Percentiles rank a stretch among this genome's conserved stretches.
These are phyloP conservation scores for Mikania micrantha DNA, from an alignment of 129 eudicot genomes.

Conservation along the genomic window DNA sequence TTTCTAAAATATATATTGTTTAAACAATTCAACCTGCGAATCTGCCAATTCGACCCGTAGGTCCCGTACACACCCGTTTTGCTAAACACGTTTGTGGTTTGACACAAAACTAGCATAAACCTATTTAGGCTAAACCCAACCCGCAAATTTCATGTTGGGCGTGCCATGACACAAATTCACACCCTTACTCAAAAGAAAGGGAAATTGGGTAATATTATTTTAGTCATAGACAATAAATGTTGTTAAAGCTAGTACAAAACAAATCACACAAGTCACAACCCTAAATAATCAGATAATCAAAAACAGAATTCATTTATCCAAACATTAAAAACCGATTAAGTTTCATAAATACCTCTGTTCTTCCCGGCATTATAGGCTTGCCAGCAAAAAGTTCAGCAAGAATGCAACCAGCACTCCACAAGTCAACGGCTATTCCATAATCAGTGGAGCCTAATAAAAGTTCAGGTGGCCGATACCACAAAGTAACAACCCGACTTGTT, in stretches of 20 bases:
- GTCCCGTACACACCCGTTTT: not conserved
- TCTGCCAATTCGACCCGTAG: not conserved
- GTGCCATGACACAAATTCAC: not conserved
- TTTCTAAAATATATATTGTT: not conserved
- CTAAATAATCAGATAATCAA: not conserved
- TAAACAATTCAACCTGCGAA: not conserved
- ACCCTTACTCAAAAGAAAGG: not conserved
- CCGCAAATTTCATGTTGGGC: not conserved
- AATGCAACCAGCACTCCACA: conserved; percentile 80
- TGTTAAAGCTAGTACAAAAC: not conserved
- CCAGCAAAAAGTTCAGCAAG: conserved; percentile 68
- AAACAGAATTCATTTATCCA: not conserved
- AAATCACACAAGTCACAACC: not conserved
- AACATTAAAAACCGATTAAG: not conserved
- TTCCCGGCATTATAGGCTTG: conserved; percentile 72
- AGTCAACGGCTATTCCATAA: conserved; percentile 66
- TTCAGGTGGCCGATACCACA: conserved; percentile 83
- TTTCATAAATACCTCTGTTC: conserved; percentile 54
- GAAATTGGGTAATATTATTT: not conserved
- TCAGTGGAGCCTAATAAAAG: conserved; percentile 66
- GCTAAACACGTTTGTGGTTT: not conserved
- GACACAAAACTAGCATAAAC: not conserved
- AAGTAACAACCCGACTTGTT: conserved; percentile 71
- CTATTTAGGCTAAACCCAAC: not conserved
- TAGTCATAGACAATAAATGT: not conserved